Conservation (phyloP, 164 flowering plant genomes). For the Vitis amurensis region DNA sequence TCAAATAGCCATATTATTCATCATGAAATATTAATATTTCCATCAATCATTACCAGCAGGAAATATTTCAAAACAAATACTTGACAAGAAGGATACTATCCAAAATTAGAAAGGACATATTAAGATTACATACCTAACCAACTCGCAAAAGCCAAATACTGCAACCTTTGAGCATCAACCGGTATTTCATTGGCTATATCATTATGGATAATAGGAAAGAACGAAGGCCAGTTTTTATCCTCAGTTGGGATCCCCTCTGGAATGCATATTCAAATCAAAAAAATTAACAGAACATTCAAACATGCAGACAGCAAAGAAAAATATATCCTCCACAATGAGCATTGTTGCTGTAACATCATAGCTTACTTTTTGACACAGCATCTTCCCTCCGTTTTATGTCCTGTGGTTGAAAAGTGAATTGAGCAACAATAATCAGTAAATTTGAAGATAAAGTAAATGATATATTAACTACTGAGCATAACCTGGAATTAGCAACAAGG, state of each 20-base stretch:
- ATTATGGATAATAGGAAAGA: conserved; percentile 96
- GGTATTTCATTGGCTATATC: conserved; percentile 97
- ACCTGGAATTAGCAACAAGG: not conserved
- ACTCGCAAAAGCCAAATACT: conserved; percentile 98
- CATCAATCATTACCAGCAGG: not conserved
- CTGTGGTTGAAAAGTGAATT: conserved; percentile 29
- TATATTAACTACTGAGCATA: too few relatives aligned
- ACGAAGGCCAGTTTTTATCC: conserved; percentile 96
- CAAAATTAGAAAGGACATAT: not conserved
- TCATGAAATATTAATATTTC: too few relatives aligned
- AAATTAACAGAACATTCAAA: not conserved
- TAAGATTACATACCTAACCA: conserved; percentile 78
- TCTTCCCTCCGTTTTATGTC: conserved; percentile 94
- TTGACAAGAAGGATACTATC: not conserved
- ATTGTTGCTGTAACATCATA: not conserved
- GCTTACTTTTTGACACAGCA: conserved; percentile 70
- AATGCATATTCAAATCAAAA: conserved; percentile 8
- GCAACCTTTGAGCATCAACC: conserved; percentile 88
- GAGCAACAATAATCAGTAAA: not conserved
- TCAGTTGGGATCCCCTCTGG: conserved; percentile 77
- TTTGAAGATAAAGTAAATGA: not conserved
- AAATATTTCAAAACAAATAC: not conserved
- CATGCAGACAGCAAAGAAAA: not conserved
- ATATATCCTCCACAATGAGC: conserved; percentile 2
- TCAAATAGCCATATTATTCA: too few relatives aligned